Base-by-base conservation (phyloP, 768 basidiomycete genomes). In the Boletus rubescentipes region DNA sequence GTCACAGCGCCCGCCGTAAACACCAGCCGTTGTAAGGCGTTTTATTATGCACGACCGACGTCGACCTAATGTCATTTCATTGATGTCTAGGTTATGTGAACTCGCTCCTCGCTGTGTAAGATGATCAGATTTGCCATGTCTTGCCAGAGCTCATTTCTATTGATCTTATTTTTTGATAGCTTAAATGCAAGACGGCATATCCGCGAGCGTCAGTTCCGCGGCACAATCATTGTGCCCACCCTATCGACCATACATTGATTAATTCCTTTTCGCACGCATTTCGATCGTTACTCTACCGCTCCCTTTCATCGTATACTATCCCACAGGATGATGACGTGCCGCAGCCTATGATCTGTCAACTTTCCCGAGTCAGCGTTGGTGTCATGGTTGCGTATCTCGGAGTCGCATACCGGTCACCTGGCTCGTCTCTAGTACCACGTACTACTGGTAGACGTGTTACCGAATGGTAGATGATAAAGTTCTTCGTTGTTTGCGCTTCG, bases 101-200 rank as follows among this genome's bases (percentile, higher is more conserved):
- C 14, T 61, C 60, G 0, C 32, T 61, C 9, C 54, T 60, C 7
- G 58, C 37, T 0, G 51, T 61, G 60, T 61, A 46, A 49, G 54
- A 5, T 11, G 31, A 18, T 10, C 31, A 6, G 9, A 36, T 7
- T 5, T 14, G 18, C 16, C 21, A 16, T 4, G 29, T 46, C 21
- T 4, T 30, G 3, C n/a, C 2, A 1, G 14, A 4, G 11, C 36
- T 49, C 18, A 32, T 3, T 9, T 10, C 16, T 11, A 4, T 10
- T 20, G 16, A 18, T 6, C 26, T 26, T 6, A 26, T 26, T 6
- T 26, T 26, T 26, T 26, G 11, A 15, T 30, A 55, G 60, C 29
- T 21, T 61, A 3, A 61, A 61, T 12, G 51, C 53, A 11, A 20
- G 59, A 38, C 49, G 18, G 12, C 15, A 2, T 7, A 55, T 61